Evolutionary conservation across 805 yeast species (phyloP).

Genomic region (Priceomyces melissophilus): DNA sequence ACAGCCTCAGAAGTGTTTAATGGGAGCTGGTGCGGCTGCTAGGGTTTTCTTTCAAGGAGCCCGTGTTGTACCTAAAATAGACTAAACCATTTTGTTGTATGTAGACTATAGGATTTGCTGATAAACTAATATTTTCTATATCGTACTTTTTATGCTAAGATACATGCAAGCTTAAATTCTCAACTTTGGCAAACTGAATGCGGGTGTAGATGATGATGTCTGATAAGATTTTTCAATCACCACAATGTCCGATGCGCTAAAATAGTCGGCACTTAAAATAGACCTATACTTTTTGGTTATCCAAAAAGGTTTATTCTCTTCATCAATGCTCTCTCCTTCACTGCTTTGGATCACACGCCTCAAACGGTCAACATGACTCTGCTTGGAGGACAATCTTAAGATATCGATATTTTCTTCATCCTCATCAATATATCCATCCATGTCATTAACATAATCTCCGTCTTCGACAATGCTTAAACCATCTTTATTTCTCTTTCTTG

Average conservation of each 20-base stretch:
- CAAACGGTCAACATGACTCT: constrained; percentile 26
- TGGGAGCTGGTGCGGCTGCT: constrained; percentile 67
- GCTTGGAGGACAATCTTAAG: constrained; percentile 26
- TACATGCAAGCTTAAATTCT: constrained; percentile 32
- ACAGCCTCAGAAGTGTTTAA: constrained; percentile 48
- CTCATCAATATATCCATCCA: constrained; percentile 20
- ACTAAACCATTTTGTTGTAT: constrained; percentile 1
- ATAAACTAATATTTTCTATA: too few species aligned
- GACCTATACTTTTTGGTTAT: constrained; percentile 73
- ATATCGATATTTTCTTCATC: constrained; percentile 24
- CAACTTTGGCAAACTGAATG: constrained; percentile 60
- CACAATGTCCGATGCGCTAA: constrained; percentile 56
- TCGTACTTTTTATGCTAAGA: constrained; percentile 5
- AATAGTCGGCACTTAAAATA: constrained; percentile 55
- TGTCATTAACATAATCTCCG: constrained; percentile 14
- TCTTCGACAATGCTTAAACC: constrained; percentile 35
- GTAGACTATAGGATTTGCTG: neutral
- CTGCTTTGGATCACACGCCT: constrained; percentile 41
- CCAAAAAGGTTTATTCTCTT: constrained; percentile 55
- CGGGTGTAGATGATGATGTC: constrained; percentile 55
- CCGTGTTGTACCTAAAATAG: constrained; percentile 40
- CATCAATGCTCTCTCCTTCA: constrained; percentile 32
- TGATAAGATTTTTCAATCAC: constrained; percentile 75
- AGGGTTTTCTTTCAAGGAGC: constrained; percentile 68
- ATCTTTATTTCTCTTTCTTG: constrained; percentile 42